Conservation (phyloP, 2,329 filamentous ascomycete genomes). For the Cercospora sojina region DNA sequence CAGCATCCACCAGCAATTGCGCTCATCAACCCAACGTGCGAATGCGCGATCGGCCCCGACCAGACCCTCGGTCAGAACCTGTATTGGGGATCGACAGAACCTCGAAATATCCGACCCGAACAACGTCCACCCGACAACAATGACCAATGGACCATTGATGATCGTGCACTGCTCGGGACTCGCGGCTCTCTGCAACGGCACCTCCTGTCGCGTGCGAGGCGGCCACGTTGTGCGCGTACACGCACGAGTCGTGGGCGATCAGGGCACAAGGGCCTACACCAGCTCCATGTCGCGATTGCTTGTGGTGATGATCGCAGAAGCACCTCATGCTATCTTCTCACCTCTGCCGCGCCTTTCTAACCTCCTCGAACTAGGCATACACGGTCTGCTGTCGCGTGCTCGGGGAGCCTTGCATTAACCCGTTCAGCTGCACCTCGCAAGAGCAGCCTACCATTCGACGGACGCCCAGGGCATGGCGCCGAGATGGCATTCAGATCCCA, state of each 20-base stretch:
- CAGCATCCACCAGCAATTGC: neutral
- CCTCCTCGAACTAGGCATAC: neutral
- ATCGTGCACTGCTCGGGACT: slow-evolving; percentile 22
- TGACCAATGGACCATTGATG: neutral
- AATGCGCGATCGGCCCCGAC: neutral
- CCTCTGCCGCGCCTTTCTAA: neutral
- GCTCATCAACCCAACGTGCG: neutral
- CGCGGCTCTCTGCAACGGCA: neutral
- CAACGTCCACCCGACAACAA: neutral
- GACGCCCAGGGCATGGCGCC: neutral
- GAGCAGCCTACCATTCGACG: neutral
- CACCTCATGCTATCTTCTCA: neutral
- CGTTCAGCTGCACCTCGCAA: neutral
- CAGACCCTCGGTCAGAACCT: neutral
- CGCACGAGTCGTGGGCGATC: neutral
- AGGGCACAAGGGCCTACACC: neutral
- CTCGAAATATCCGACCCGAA: neutral
- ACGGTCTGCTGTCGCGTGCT: neutral
- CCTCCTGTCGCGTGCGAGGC: slow-evolving; percentile 2
- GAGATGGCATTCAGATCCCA: neutral
- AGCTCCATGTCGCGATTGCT: neutral
- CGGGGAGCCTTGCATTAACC: neutral
- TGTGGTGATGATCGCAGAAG: neutral
- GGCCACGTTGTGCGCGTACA: neutral
- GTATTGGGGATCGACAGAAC: neutral